Evolutionary conservation across 441 rosid species (phyloP), one percentile per base, ranked within the genome.

Genomic region (Mallotus repandus): DNA sequence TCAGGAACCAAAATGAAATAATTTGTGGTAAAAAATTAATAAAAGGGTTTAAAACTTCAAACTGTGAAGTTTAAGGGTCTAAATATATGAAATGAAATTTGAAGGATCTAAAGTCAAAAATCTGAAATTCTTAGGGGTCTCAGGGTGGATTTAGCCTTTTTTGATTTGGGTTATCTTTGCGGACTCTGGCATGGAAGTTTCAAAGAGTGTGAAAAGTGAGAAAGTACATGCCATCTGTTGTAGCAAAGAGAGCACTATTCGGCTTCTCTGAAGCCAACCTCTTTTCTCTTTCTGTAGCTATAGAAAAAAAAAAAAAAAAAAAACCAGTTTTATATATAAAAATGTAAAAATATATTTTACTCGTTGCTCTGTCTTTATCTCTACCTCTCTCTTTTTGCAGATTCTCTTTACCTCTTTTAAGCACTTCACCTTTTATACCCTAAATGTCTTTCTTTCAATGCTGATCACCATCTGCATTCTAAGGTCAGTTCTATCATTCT

Each of bases 401-500:
- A 52, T 67, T 67, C 65, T 76, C 35, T 72, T 55, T 70, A 53
- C 74, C 58, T 62, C 64, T 72, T 79, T 59, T 49, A 56, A 61
- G 66, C 56, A 14, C 38, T 63, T 54, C 59, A 65, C 19, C 29
- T 73, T 58, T 55, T 2, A 12, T 68, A 72, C 70, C 80, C 82
- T 79, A 77, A 35, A 72, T 71, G 59, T 3, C 14, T 50, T 63
- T 7, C 56, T 76, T 75, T 82, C 86, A 82, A 72, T 85, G 85
- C 72, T 82, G 78, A 73, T 83, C 78, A 58, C 75, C 55, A 70
- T 75, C 70, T 78, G 82, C 89, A 83, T 89, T 70, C 63, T 73
- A 11, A 75, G 85, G 84, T 77, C 58, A 75, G 84, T 58, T 70
- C 15, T 45, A 56, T 32, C 64, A 29, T 68, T 61, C 5, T 2